phyloP scores from a whole-genome alignment of 2,329 filamentous ascomycete species.

The Pestalotiopsis fici region DNA sequence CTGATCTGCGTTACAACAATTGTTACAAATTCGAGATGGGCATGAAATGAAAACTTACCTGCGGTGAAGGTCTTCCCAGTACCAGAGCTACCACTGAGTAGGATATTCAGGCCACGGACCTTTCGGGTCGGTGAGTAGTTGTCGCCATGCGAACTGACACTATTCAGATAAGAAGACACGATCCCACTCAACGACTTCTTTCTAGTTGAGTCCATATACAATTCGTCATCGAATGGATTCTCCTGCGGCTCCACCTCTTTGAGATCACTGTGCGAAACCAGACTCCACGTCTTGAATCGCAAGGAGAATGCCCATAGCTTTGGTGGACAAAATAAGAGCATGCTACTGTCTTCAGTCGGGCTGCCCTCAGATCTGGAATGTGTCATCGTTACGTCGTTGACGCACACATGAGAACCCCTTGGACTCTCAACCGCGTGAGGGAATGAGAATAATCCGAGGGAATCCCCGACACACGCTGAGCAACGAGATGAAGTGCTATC shows the following conservation, averaged over 20 bases:
- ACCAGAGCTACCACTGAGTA: slow-evolving; percentile 14
- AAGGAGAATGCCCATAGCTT: slow-evolving; percentile 18
- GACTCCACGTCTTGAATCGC: slow-evolving; percentile 16
- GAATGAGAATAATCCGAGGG: slow-evolving; percentile 12
- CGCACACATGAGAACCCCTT: slow-evolving; percentile 12
- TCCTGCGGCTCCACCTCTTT: neutral
- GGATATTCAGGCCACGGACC: slow-evolving; percentile 11
- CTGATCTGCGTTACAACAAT: neutral
- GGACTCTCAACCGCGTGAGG: neutral
- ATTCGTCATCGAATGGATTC: neutral
- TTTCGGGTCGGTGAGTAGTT: neutral
- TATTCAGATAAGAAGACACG: neutral
- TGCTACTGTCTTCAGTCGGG: neutral
- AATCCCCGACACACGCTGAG: slow-evolving; percentile 12
- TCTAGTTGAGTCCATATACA: slow-evolving; percentile 1
- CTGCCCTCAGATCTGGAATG: neutral
- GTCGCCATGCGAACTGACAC: neutral
- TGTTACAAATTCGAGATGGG: neutral
- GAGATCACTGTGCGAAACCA: slow-evolving; percentile 11
- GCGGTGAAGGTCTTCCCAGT: slow-evolving; percentile 19
- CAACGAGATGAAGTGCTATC: slow-evolving; percentile 4
- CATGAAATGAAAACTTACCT: slow-evolving; percentile 9
- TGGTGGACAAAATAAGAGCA: slow-evolving; percentile 16
- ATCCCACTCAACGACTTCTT: neutral
- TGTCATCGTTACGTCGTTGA: neutral